phyloP scores from a whole-genome alignment of 179 eudicot genomes.

The Sideroxylon spinosum region DNA sequence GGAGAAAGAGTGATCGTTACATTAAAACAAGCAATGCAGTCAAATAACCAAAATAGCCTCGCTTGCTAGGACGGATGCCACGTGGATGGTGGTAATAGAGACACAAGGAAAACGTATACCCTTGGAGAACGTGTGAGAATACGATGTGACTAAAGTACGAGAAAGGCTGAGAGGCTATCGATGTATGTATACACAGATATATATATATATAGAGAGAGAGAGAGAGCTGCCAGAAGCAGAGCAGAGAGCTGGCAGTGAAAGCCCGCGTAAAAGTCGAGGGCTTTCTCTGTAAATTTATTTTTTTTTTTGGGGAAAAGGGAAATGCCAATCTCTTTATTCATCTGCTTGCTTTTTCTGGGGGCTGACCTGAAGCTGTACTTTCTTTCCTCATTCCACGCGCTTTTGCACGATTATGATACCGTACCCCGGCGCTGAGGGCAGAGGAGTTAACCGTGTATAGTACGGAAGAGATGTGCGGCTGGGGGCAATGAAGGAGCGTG shows the following conservation, averaged over 20 bases:
- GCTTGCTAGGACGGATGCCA: too few species aligned
- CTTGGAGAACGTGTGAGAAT: slow-evolving; percentile 19
- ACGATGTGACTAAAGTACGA: slow-evolving; percentile 50
- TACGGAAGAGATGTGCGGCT: too few species aligned
- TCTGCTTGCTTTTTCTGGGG: neutral
- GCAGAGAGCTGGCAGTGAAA: slow-evolving; percentile 19
- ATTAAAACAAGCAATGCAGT: too few species aligned
- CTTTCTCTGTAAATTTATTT: slow-evolving; percentile 15
- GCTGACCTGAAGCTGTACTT: too few species aligned
- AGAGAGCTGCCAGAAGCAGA: neutral
- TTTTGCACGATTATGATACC: neutral
- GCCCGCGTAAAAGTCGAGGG: slow-evolving; percentile 64
- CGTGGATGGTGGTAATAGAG: too few species aligned
- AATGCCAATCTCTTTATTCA: slow-evolving; percentile 14
- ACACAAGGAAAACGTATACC: neutral
- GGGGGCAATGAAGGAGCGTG: too few species aligned
- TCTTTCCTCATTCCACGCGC: neutral
- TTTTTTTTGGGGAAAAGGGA: neutral
- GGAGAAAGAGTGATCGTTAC: too few species aligned
- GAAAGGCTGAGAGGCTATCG: slow-evolving; percentile 33
- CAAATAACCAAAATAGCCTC: neutral
- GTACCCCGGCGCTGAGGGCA: neutral
- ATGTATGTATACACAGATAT: too few species aligned
- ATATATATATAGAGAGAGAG: neutral
- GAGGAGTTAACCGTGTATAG: too few species aligned